These are phyloP conservation scores for Eucalyptus globulus DNA, from an alignment of 345 rosid genomes.

Conservation along the genomic window DNA sequence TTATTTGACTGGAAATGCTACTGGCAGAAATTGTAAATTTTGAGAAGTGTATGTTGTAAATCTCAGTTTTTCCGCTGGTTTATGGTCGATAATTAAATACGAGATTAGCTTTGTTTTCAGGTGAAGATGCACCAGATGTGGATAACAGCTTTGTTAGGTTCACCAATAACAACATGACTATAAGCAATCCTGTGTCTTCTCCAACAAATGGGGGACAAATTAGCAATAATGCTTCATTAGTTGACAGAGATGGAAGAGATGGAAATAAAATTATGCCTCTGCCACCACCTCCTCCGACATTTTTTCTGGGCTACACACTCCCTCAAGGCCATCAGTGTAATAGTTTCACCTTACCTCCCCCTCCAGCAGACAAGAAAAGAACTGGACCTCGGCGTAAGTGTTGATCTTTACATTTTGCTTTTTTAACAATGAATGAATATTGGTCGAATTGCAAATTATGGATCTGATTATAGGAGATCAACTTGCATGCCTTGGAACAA, in stretches of 20 bases:
- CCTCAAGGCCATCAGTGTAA: constrained; percentile 95
- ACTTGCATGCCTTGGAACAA: background rate
- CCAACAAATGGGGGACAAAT: constrained; percentile 3
- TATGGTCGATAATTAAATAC: background rate
- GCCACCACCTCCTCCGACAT: constrained; percentile 57
- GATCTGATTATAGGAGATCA: background rate
- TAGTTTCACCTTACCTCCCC: constrained; percentile 85
- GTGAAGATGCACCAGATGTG: constrained; percentile 55
- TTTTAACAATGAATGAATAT: background rate
- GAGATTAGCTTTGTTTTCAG: constrained; percentile 12
- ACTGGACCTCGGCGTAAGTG: constrained; percentile 95
- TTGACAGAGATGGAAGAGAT: background rate
- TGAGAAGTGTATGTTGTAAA: background rate
- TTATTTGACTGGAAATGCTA: background rate
- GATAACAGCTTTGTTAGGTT: constrained; percentile 16
- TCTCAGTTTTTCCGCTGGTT: background rate
- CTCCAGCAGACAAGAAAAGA: constrained; percentile 90
- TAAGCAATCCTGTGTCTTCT: constrained; percentile 6
- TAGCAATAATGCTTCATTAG: constrained; percentile 2
- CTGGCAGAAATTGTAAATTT: background rate
- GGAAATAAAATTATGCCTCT: background rate
- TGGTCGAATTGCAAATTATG: background rate
- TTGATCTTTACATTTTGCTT: background rate
- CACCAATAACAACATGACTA: constrained; percentile 16
- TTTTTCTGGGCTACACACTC: constrained; percentile 84